Percentiles rank a stretch among this genome's conserved stretches.
Conservation (phyloP, 1,284 basidiomycete species). For the Ganoderma sinense region DNA sequence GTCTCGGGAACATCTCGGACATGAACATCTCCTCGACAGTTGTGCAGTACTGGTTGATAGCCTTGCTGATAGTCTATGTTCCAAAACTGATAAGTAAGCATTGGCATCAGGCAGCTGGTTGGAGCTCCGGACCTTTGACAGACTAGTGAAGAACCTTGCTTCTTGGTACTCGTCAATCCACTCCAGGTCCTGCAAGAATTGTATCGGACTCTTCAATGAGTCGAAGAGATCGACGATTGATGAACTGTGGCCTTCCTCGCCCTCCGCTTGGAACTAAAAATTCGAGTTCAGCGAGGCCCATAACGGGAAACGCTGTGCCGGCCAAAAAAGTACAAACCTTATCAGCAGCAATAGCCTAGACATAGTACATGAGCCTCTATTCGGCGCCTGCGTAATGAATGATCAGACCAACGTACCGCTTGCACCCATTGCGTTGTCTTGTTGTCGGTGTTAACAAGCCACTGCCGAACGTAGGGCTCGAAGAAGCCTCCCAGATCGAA, state of each 20-base stretch:
- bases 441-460: constrained; percentile 89
- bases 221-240: constrained; percentile 97
- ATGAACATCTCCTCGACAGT: constrained; percentile 91
- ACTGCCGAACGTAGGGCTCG: constrained; percentile 88
- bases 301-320: neutral
- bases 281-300: constrained; percentile 2
- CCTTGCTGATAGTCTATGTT: constrained; percentile 86
- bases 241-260: constrained; percentile 87
- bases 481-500: constrained; percentile 84
- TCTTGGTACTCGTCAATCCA: constrained; percentile 94
- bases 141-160: constrained; percentile 88
- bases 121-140: constrained; percentile 73
- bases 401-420: constrained; percentile 59
- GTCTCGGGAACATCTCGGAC: constrained; percentile 92
- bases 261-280: constrained; percentile 84
- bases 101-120: neutral
- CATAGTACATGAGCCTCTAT: constrained; percentile 4
- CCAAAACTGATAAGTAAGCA: constrained; percentile 1
- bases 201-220: constrained; percentile 90
- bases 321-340: constrained; percentile 59
- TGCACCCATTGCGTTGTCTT: constrained; percentile 97
- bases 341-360: constrained; percentile 85
- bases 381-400: neutral
- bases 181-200: constrained; percentile 87
- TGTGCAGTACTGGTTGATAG: constrained; percentile 92